Percentiles rank a stretch among this genome's conserved stretches.
phyloP scores from a whole-genome alignment of 768 basidiomycete species.

The Paxillus involutus region DNA sequence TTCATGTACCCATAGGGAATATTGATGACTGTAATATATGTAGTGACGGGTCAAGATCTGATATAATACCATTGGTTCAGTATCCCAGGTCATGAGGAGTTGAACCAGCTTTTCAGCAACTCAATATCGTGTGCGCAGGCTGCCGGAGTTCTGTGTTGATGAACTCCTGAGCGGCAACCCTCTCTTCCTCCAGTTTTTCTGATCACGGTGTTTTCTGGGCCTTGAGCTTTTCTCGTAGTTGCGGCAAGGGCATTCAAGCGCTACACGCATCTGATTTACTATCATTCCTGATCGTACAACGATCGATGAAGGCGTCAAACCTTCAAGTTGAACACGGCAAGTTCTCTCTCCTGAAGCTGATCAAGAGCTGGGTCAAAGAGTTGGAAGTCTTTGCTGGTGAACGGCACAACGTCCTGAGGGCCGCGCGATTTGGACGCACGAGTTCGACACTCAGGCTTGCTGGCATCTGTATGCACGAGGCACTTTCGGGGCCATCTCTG shows the following conservation, averaged over 20 bases:
- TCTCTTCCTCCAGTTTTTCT: slow-evolving; percentile 84
- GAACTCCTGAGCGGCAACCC: slow-evolving; percentile 73
- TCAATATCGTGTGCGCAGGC: too few relatives aligned
- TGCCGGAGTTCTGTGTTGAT: slow-evolving; percentile 91
- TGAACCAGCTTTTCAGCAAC: too few relatives aligned
- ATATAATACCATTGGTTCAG: too few relatives aligned
- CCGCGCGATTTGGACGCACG: not conserved
- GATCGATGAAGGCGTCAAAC: slow-evolving; percentile 31
- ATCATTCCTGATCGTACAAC: not conserved
- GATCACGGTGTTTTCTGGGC: slow-evolving; percentile 75
- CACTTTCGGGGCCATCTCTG: slow-evolving; percentile 78
- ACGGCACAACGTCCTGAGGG: not conserved
- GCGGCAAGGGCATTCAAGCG: slow-evolving; percentile 67
- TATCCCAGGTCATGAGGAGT: too few relatives aligned
- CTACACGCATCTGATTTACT: slow-evolving; percentile 32
- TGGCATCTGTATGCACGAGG: slow-evolving; percentile 85
- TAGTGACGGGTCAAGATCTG: too few relatives aligned
- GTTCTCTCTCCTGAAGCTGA: slow-evolving; percentile 84
- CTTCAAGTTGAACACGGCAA: slow-evolving; percentile 79
- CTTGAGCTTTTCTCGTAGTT: slow-evolving; percentile 61
- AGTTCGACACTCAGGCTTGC: slow-evolving; percentile 42
- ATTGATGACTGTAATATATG: too few relatives aligned
- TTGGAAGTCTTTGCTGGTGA: slow-evolving; percentile 86
- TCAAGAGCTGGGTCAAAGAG: slow-evolving; percentile 86
- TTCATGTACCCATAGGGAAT: too few relatives aligned